These are phyloP conservation scores for Coemansia sp. DNA, from an alignment of 192 early-diverging fungal genomes.

Conservation along the genomic window DNA sequence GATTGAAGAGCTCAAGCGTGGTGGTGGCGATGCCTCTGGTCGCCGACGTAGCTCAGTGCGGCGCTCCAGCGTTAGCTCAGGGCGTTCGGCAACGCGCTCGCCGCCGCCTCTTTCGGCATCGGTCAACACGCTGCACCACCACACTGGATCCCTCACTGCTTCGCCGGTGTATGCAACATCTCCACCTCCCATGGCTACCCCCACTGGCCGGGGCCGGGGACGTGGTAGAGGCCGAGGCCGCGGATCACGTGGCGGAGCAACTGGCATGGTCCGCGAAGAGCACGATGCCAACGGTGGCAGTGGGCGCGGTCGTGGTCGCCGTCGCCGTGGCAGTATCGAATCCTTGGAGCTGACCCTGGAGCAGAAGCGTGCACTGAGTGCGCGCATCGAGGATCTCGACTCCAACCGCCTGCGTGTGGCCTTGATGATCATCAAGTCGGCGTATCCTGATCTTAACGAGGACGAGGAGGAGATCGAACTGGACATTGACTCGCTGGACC, in stretches of 20 bases:
- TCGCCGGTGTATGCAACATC: constrained; percentile 35
- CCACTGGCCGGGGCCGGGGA: constrained; percentile 23
- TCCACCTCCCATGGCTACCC: constrained; percentile 15
- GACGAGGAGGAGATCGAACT: constrained; percentile 90
- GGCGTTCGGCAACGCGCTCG: constrained; percentile 41
- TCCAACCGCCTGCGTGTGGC: constrained; percentile 40
- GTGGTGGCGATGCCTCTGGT: constrained; percentile 4
- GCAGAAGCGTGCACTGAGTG: constrained; percentile 81
- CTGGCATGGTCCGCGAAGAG: constrained; percentile 32
- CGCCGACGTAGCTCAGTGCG: constrained; percentile 44
- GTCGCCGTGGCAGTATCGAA: constrained; percentile 48
- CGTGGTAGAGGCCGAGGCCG: constrained; percentile 36
- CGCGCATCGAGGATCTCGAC: constrained; percentile 38
- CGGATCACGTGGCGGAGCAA: constrained; percentile 41
- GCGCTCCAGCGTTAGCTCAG: constrained; percentile 49
- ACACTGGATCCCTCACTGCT: constrained; percentile 10
- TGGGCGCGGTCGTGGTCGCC: constrained; percentile 34
- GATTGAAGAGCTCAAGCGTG: constrained; percentile 47
- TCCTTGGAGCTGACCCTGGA: constrained; percentile 69
- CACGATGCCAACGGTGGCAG: constrained; percentile 14
- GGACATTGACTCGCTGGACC: constrained; percentile 90
- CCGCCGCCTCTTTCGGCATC: constrained; percentile 35
- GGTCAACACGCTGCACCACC: constrained; percentile 17
- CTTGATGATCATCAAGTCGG: constrained; percentile 52
- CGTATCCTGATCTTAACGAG: constrained; percentile 53